Percentiles rank a stretch among this genome's conserved stretches.
Conservation (phyloP, 768 basidiomycete genomes). For the Tricholoma furcatifolium region DNA sequence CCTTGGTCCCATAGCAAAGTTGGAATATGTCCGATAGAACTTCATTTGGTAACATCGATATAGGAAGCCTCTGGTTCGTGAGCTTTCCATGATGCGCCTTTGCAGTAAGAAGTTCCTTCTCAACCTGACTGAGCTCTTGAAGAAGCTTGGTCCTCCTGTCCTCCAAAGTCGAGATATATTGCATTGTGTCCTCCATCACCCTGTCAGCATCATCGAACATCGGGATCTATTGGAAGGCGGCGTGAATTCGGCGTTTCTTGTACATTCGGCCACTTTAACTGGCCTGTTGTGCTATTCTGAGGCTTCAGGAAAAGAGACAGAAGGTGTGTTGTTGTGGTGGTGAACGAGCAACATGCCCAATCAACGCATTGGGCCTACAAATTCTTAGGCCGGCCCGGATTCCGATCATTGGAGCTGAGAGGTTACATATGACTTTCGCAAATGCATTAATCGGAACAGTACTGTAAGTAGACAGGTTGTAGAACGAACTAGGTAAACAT, state of each 20-base stretch:
- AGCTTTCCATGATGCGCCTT: slow-evolving; percentile 31
- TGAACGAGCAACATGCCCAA: too few species aligned
- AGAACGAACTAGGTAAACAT: too few species aligned
- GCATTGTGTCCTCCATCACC: slow-evolving; percentile 10
- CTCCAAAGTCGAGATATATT: slow-evolving; percentile 27
- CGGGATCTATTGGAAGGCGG: not conserved
- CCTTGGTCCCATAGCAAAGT: slow-evolving; percentile 24
- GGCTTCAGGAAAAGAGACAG: not conserved
- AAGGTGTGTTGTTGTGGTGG: too few species aligned
- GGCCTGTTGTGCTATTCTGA: not conserved
- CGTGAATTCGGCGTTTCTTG: not conserved
- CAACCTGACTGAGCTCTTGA: slow-evolving; percentile 31
- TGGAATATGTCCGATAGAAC: slow-evolving; percentile 39
- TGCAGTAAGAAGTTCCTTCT: slow-evolving; percentile 28
- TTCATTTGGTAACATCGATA: slow-evolving; percentile 40
- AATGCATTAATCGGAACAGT: too few species aligned
- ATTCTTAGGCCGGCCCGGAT: too few species aligned
- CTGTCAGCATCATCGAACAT: slow-evolving; percentile 1
- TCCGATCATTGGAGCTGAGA: too few species aligned
- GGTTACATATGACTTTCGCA: too few species aligned
- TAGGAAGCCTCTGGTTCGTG: slow-evolving; percentile 30
- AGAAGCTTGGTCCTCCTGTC: slow-evolving; percentile 28
- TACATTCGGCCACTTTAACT: not conserved
- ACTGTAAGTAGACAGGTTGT: too few species aligned
- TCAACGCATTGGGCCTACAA: too few species aligned